phyloP scores from a whole-genome alignment of 306 rosid genomes.

The Prunus padus region DNA sequence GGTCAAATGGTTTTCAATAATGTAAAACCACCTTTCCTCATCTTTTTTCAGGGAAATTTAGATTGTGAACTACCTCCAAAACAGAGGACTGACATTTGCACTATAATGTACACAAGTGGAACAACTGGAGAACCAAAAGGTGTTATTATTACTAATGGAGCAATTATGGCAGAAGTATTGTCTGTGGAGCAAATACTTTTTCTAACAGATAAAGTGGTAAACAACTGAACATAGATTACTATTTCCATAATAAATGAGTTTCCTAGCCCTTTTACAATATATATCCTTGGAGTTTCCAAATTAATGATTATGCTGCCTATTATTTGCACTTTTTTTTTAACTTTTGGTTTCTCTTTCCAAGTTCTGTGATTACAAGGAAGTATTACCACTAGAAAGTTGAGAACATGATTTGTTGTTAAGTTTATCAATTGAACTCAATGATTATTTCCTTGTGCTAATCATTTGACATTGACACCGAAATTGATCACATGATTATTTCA shows the following conservation, averaged over 20 bases:
- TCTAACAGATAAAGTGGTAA: conserved; percentile 73
- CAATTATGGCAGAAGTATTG: conserved; percentile 73
- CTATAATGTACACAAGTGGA: conserved; percentile 96
- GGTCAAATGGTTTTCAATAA: background rate
- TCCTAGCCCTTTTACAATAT: background rate
- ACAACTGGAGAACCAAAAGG: conserved; percentile 99
- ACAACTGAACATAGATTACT: background rate
- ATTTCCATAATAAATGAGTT: background rate
- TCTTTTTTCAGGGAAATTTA: conserved; percentile 51
- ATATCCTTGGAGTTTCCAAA: background rate
- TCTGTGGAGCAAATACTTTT: conserved; percentile 62
- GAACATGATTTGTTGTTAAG: background rate
- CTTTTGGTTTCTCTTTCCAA: background rate
- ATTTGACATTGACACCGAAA: background rate
- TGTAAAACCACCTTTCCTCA: background rate
- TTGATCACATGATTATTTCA: conserved; percentile 27
- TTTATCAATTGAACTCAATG: background rate
- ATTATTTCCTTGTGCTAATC: background rate
- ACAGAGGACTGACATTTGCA: conserved; percentile 57
- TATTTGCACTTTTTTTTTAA: no score
- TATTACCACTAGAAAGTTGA: background rate
- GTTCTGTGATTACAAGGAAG: background rate
- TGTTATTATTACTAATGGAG: conserved; percentile 66
- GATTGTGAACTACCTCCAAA: conserved; percentile 59
- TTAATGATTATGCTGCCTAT: background rate